Percentiles rank a stretch among this genome's conserved stretches.
phyloP scores from a whole-genome alignment of 495 filamentous ascomycete genomes.

The Margaritispora aquatica region DNA sequence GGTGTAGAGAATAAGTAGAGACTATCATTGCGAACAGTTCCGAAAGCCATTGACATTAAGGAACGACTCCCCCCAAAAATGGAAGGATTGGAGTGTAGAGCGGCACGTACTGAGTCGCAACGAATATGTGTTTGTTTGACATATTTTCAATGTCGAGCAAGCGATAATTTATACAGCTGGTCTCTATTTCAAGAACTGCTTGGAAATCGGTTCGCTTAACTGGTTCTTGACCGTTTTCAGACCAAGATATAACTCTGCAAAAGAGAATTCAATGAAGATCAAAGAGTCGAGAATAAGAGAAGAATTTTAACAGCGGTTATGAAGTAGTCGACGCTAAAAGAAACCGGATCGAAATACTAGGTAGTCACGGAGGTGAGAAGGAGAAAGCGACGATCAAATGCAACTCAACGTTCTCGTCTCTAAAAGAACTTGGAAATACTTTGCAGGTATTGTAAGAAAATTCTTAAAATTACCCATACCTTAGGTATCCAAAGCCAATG shows the following conservation, averaged over 20 bases:
- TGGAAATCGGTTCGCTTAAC: not conserved
- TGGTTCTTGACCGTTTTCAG: constrained; percentile 4
- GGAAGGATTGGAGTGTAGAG: no score
- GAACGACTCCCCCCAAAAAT: no score
- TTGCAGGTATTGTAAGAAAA: no score
- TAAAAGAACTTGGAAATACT: no score
- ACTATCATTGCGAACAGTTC: no score
- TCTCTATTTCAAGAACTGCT: constrained; percentile 5
- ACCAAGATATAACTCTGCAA: not conserved
- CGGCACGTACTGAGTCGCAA: constrained; percentile 70
- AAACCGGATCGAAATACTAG: not conserved
- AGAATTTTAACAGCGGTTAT: not conserved
- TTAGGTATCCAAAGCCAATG: not conserved
- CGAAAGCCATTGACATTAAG: no score
- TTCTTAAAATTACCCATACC: no score
- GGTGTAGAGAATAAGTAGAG: no score
- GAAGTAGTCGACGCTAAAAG: not conserved
- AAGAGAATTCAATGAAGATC: not conserved
- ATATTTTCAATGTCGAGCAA: constrained; percentile 33
- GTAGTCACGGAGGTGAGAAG: not conserved
- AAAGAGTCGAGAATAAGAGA: not conserved
- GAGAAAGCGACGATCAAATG: not conserved
- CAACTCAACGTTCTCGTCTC: not conserved
- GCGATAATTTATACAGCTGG: not conserved
- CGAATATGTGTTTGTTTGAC: constrained; percentile 79